Evolutionary conservation across 2,329 filamentous ascomycete species (phyloP), one percentile per base, ranked within the genome.

Genomic region (Talaromyces sp.): DNA sequence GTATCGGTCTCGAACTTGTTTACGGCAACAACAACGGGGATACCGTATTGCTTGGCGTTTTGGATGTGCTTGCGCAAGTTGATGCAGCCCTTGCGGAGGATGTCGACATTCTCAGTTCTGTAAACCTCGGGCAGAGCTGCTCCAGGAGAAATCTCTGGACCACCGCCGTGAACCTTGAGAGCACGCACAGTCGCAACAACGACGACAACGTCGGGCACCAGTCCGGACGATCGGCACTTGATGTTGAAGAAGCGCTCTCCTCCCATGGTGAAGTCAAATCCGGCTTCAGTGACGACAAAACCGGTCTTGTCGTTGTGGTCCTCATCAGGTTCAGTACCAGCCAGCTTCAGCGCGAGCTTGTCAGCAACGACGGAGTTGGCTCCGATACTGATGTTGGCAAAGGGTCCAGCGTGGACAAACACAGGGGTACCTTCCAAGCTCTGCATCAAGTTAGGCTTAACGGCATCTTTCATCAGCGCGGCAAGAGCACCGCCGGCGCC

Each of bases 171-270:
- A 3, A 97, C 92, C 83, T 99, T 99, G 65, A 99, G 83, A 7
- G 94, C 94, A 67, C 94, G 89, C 52, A 99, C 90, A 2, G 94
- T 99, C 26, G 94, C 93, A 41, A 99, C 94, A 61, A 99, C 88
- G 51, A 99, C 91, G 7, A 96, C 92, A 1, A 92, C 91, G 70
- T 99, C 94, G 1, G 94, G 94, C 2, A 91, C 86, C 52, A 99
- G 87, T 26, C 93, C 93, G 6, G 93, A 97, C 10, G 92, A 90
- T 62, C 94, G 89, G 80, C 94, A 97, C 83, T 99, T 99, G 83
- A 99, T 97, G 81, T 99, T 97, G 86, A 99, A 97, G 84, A 99
- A 99, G 57, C 94, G 89, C 83, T 99, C 94, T 64, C 94, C 94
- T 65, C 94, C 94, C 94, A 99, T 99, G 69, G 94, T 97, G 79